phyloP scores from a whole-genome alignment of 345 rosid genomes.

The Acer saccharum region DNA sequence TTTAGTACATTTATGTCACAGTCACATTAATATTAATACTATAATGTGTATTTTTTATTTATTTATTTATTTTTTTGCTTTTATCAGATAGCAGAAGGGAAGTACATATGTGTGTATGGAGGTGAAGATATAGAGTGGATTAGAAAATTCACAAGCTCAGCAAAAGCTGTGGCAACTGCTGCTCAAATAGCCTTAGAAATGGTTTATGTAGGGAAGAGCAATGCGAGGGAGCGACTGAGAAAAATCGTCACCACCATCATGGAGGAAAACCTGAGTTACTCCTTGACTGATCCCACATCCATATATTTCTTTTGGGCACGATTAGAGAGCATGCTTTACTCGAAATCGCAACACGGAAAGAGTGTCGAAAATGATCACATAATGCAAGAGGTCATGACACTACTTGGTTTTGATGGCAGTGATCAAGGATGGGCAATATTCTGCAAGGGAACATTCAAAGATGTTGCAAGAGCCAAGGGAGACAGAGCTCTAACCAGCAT shows the following conservation, averaged over 20 bases:
- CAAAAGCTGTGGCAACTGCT: slow-evolving; percentile 10
- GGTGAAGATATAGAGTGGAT: slow-evolving; percentile 46
- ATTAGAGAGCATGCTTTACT: slow-evolving; percentile 42
- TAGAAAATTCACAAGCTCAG: slow-evolving; percentile 28
- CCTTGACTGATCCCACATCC: slow-evolving; percentile 13
- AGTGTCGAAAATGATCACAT: slow-evolving; percentile 18
- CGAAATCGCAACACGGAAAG: slow-evolving; percentile 31
- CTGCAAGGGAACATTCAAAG: slow-evolving; percentile 2
- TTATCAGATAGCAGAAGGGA: slow-evolving; percentile 24
- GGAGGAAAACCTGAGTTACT: slow-evolving; percentile 22
- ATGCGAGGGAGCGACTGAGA: slow-evolving; percentile 24
- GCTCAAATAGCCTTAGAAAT: slow-evolving; percentile 27
- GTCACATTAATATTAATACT: too few relatives aligned
- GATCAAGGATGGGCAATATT: slow-evolving; percentile 40
- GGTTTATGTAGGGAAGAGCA: slow-evolving; percentile 39
- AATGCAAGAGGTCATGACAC: slow-evolving; percentile 38
- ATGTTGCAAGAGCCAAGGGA: slow-evolving; percentile 26
- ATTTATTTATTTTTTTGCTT: not conserved
- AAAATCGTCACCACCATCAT: not conserved
- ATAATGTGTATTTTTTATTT: too few relatives aligned
- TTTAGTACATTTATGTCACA: too few relatives aligned
- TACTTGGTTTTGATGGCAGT: slow-evolving; percentile 38
- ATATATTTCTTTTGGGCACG: slow-evolving; percentile 43
- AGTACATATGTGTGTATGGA: slow-evolving; percentile 38
- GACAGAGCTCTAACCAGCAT: slow-evolving; percentile 19